Evolutionary conservation across 345 rosid genomes (phyloP).

Genomic region (Eucalyptus shirleyi): DNA sequence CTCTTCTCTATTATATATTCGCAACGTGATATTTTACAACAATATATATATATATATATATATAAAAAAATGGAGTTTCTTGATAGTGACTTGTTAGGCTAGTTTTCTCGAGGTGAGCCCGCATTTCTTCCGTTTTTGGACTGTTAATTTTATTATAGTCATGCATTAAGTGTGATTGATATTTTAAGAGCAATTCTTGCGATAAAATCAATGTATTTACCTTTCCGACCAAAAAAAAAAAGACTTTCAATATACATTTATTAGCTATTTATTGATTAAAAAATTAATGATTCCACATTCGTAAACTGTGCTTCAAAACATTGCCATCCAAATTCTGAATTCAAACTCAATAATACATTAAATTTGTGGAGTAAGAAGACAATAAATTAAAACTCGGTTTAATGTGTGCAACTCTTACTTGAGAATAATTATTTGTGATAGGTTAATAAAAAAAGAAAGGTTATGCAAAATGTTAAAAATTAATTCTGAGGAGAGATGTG

Average conservation of each 20-base stretch:
- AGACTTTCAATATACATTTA: not conserved
- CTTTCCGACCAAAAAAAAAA: no score
- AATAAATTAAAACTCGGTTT: not conserved
- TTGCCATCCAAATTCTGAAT: not conserved
- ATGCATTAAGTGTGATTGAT: no score
- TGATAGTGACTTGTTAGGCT: fast-evolving
- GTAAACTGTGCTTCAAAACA: not conserved
- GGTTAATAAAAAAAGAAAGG: no score
- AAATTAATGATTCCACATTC: not conserved
- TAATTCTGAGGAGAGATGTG: no score
- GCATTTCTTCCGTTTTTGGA: not conserved
- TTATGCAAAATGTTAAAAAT: no score
- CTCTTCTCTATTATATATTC: no score
- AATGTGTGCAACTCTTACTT: not conserved
- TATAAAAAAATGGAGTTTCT: no score
- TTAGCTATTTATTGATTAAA: not conserved
- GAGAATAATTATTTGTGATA: no score
- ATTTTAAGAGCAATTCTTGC: not conserved
- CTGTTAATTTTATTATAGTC: no score
- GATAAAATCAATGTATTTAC: not conserved
- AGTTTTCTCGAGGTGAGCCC: no score
- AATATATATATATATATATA: no score
- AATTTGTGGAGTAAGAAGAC: not conserved
- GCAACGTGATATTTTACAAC: no score
- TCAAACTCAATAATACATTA: not conserved